Evolutionary conservation across 2,329 filamentous ascomycete species (phyloP).

Genomic region (Cryphonectria japonica): DNA sequence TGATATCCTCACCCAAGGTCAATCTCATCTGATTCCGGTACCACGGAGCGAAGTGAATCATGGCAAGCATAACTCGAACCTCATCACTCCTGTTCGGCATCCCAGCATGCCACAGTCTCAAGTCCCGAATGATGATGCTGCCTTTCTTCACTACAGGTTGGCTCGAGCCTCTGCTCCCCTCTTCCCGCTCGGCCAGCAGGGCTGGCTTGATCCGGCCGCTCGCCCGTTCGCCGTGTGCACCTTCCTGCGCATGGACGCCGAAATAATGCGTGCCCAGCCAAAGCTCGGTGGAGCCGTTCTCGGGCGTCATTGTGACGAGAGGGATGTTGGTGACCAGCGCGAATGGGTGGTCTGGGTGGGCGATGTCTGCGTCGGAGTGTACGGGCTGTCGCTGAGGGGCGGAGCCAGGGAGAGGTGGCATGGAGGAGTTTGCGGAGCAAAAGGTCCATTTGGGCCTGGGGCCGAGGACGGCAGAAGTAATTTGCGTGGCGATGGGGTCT

Average conservation of each 20-base stretch:
- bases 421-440: slow-evolving; percentile 60
- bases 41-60: slow-evolving; percentile 63
- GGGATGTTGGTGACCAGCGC: slow-evolving; percentile 59
- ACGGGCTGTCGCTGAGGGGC: slow-evolving; percentile 55
- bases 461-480: slow-evolving; percentile 58
- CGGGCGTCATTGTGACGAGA: slow-evolving; percentile 52
- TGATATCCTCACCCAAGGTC: slow-evolving; percentile 55
- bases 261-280: slow-evolving; percentile 59
- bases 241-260: slow-evolving; percentile 48
- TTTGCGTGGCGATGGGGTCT: slow-evolving; percentile 60
- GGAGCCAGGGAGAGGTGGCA: slow-evolving; percentile 51
- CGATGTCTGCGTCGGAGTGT: slow-evolving; percentile 64
- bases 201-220: slow-evolving; percentile 53
- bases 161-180: slow-evolving; percentile 45
- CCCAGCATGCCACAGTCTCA: slow-evolving; percentile 66
- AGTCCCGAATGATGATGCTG: slow-evolving; percentile 60
- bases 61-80: slow-evolving; percentile 61
- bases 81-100: slow-evolving; percentile 60
- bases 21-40: slow-evolving; percentile 61
- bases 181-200: slow-evolving; percentile 44
- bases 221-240: slow-evolving; percentile 54
- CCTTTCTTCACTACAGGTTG: slow-evolving; percentile 59
- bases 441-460: slow-evolving; percentile 60
- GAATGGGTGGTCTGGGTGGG: slow-evolving; percentile 58
- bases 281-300: slow-evolving; percentile 62